A percentile compares a stretch with the other conserved stretches of the same genome.
These are phyloP conservation scores for Penicillium sp. DNA, from an alignment of 2,329 filamentous ascomycete species.

Conservation along the genomic window DNA sequence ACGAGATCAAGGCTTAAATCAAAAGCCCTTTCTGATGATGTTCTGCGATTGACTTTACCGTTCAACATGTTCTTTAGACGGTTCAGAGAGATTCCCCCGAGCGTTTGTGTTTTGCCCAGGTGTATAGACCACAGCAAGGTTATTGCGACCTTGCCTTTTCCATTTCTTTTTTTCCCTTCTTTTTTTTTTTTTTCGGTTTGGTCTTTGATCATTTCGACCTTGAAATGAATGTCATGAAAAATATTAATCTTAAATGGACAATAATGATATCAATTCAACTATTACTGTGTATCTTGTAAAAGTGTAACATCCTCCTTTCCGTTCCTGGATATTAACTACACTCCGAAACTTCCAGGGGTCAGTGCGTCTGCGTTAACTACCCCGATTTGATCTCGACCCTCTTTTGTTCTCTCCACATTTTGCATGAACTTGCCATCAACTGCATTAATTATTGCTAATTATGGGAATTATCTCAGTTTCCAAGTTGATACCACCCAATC, in stretches of 20 bases:
- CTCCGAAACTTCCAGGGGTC: conserved; percentile 2
- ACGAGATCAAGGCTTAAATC: conserved; percentile 69
- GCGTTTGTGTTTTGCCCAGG: conserved; percentile 28
- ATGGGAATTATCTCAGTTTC: conserved; percentile 21
- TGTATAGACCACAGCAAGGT: conserved; percentile 26
- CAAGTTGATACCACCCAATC: conserved; percentile 1
- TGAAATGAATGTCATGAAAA: conserved; percentile 23
- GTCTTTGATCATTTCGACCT: conserved; percentile 13
- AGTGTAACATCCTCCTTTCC: too few species aligned
- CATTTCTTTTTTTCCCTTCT: conserved; percentile 9
- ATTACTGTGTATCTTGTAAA: background rate
- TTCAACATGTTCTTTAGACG: conserved; percentile 34
- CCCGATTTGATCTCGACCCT: background rate
- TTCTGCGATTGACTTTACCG: conserved; percentile 24
- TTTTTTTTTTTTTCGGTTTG: conserved; percentile 11
- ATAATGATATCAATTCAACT: conserved; percentile 15
- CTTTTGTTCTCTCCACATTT: background rate
- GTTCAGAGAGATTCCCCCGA: conserved; percentile 37
- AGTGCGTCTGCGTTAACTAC: background rate
- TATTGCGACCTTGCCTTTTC: conserved; percentile 1
- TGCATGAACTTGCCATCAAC: conserved; percentile 1
- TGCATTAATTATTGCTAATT: conserved; percentile 22
- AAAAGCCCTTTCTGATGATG: conserved; percentile 15
- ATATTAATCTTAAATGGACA: conserved; percentile 6
- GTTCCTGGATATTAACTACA: background rate